Evolutionary conservation across 129 eudicot species (phyloP).

Genomic region (Scalesia atractyloides): DNA sequence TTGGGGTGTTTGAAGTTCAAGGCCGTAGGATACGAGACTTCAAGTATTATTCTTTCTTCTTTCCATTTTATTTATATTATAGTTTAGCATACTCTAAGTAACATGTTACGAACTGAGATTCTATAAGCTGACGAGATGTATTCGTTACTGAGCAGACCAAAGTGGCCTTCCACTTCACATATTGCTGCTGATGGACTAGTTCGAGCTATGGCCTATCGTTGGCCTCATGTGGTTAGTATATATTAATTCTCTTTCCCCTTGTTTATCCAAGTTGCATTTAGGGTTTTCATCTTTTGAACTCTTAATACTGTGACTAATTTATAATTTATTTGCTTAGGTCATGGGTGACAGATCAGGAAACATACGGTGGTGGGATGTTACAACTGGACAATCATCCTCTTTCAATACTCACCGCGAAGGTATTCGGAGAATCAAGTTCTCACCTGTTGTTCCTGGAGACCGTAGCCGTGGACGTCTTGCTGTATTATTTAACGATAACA

Average conservation of each 20-base stretch:
- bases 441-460: slow-evolving; percentile 98
- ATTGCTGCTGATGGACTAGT: slow-evolving; percentile 82
- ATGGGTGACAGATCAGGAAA: slow-evolving; percentile 99
- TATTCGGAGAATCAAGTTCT: slow-evolving; percentile 88
- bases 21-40: slow-evolving; percentile 97
- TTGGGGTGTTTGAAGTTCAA: slow-evolving; percentile 98
- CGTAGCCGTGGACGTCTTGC: slow-evolving; percentile 98
- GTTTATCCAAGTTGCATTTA: neutral
- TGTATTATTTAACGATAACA: slow-evolving; percentile 86
- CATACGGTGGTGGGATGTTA: slow-evolving; percentile 99
- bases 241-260: neutral
- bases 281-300: slow-evolving; percentile 23
- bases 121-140: slow-evolving; percentile 10
- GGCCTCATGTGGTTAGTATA: slow-evolving; percentile 91
- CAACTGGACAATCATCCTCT: slow-evolving; percentile 96
- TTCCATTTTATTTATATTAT: slow-evolving; percentile 7
- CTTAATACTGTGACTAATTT: slow-evolving; percentile 22
- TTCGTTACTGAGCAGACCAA: slow-evolving; percentile 69
- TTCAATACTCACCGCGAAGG: slow-evolving; percentile 98
- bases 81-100: slow-evolving; percentile 6
- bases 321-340: slow-evolving; percentile 57
- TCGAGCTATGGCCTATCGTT: slow-evolving; percentile 96
- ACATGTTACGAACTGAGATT: neutral
- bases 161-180: slow-evolving; percentile 95
- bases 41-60: slow-evolving; percentile 47